phyloP scores from a whole-genome alignment of 2,329 filamentous ascomycete species.

The Rugonectria rugulosa region DNA sequence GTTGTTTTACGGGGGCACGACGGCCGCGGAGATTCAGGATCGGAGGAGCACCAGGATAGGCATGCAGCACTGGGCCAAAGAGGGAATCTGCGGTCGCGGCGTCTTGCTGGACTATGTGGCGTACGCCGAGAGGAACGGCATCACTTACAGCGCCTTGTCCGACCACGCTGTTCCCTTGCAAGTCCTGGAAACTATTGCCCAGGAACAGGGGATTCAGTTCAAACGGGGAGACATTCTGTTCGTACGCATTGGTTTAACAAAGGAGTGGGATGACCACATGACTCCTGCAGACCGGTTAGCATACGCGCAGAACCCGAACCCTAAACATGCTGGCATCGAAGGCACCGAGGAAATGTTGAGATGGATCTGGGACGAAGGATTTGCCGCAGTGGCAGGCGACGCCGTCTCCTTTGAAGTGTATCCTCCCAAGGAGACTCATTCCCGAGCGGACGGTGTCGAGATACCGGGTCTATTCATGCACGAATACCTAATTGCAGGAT shows the following conservation, averaged over 20 bases:
- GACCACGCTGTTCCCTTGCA: constrained; percentile 11
- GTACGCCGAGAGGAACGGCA: constrained; percentile 10
- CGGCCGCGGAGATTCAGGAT: constrained; percentile 54
- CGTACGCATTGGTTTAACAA: constrained; percentile 37
- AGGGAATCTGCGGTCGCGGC: constrained; percentile 18
- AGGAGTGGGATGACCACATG: constrained; percentile 41
- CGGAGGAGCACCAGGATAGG: constrained; percentile 53
- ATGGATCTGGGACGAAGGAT: constrained; percentile 64
- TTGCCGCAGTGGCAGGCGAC: constrained; percentile 64
- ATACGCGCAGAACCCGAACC: constrained; percentile 45
- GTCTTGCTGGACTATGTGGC: constrained; percentile 19
- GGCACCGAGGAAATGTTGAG: constrained; percentile 55
- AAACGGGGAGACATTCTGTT: constrained; percentile 15
- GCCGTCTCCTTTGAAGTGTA: constrained; percentile 59
- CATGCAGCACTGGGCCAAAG: constrained; percentile 55
- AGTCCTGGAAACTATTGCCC: constrained; percentile 6
- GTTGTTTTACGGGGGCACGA: constrained; percentile 58
- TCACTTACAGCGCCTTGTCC: constrained; percentile 9
- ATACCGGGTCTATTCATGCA: constrained; percentile 47
- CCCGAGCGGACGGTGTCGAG: constrained; percentile 17
- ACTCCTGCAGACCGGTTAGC: constrained; percentile 54
- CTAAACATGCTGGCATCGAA: constrained; percentile 54
- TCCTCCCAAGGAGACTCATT: constrained; percentile 45
- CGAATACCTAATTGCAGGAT: constrained; percentile 54
- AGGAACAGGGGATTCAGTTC: constrained; percentile 7